phyloP scores from a whole-genome alignment of 257 asterid species.

The Lithospermum erythrorhizon region DNA sequence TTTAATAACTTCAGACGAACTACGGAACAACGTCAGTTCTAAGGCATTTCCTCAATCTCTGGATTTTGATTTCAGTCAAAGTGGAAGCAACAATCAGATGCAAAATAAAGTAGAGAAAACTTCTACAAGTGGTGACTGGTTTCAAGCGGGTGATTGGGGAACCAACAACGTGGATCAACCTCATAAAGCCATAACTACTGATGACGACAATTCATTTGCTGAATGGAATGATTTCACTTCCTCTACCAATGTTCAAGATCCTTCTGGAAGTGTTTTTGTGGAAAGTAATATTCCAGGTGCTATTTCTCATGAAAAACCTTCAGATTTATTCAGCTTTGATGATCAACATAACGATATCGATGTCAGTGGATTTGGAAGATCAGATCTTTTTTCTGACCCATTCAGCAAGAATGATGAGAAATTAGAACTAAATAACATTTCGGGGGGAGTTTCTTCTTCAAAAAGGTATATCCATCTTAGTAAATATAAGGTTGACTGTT shows the following conservation, averaged over 20 bases:
- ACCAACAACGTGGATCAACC: conserved; percentile 19
- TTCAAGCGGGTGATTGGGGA: conserved; percentile 40
- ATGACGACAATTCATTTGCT: conserved; percentile 32
- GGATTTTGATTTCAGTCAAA: conserved; percentile 27
- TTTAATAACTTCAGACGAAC: conserved; percentile 33
- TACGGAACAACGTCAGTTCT: conserved; percentile 35
- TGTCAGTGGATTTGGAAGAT: conserved; percentile 33
- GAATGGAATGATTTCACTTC: conserved; percentile 69
- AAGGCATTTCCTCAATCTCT: conserved; percentile 18
- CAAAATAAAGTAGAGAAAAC: conserved; percentile 16
- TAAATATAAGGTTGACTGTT: no score
- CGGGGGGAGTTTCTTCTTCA: conserved; percentile 20
- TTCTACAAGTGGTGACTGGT: conserved; percentile 35
- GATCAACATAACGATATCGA: conserved; percentile 29
- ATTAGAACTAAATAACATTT: no score
- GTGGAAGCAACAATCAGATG: conserved; percentile 17
- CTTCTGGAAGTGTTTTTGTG: conserved; percentile 25
- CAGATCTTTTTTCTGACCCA: conserved; percentile 30
- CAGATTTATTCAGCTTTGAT: conserved; percentile 28
- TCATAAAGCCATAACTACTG: conserved; percentile 10
- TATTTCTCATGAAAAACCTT: conserved; percentile 22
- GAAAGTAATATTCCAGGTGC: conserved; percentile 23
- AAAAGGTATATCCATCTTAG: conserved; percentile 36
- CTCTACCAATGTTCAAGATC: conserved; percentile 32
- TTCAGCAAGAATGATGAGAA: conserved; percentile 18